Evolutionary conservation across 2,329 filamentous ascomycete species (phyloP), one percentile per base, ranked within the genome.

Genomic region (Zarea fungicola): DNA sequence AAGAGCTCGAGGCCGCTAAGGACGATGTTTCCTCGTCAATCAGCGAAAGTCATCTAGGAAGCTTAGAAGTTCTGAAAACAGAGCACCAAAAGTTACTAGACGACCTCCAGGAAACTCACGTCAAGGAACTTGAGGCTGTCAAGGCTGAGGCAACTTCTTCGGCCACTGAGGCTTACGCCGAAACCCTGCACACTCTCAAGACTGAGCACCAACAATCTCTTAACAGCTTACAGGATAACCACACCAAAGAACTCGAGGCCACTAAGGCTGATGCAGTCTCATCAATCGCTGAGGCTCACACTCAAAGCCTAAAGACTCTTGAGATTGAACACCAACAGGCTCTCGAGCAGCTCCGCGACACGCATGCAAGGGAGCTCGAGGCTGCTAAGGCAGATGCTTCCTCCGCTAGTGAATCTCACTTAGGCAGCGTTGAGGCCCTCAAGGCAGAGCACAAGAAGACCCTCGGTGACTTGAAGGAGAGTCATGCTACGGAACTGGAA

Each of bases 1-100:
- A 81, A 66, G 78, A 79, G 58, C 60, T 84, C 10, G 77, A 82
- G 62, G 65, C 65, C 26, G 76, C 78, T 47, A 79, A 80, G 68
- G 75, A 72, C 78, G 68, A 75, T 72, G 46, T 35, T 23, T 46
- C n/a, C n/a, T n/a, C 26, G 32, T 68, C 74, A 18, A 75, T 78
- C 44, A 67, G 71, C 52, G 71, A 77, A 25, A 62, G 72, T 21
- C 72, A 76, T 40, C 53, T 74, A 7, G 63, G 65, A 23, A 76
- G 81, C 56, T 63, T 83, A 2, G 73, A 82, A 32, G 59, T 72
- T n/a, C 64, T 84, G 36, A 75, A 71, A 76, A 71, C 55, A 75
- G 83, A 22, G 55, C 79, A 83, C 55, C 73, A 74, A 2, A 68
- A 76, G 54, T 68, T 78, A 52, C 63, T 77, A 2, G 68, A 72